phyloP scores from a whole-genome alignment of 805 yeast species.

The Metschnikowia picachoensis region DNA sequence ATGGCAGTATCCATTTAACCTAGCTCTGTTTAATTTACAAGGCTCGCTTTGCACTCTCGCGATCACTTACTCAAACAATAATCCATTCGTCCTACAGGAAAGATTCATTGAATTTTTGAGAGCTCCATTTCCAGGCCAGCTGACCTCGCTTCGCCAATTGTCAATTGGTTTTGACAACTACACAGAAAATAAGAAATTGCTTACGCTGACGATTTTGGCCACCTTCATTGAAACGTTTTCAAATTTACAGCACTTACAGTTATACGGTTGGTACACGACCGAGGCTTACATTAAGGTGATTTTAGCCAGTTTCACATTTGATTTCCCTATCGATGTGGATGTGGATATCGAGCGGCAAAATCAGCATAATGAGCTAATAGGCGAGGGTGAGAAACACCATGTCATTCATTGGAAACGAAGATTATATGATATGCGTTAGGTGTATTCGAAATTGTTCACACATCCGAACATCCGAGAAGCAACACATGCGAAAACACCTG shows the following conservation, averaged over 20 bases:
- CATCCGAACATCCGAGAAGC: conserved; percentile 8
- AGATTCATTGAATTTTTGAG: conserved; percentile 30
- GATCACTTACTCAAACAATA: conserved; percentile 25
- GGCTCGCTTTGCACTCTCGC: conserved; percentile 21
- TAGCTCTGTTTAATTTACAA: conserved; percentile 31
- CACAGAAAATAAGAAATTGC: conserved; percentile 11
- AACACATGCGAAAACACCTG: neutral
- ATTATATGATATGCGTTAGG: neutral
- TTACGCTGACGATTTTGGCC: conserved; percentile 14
- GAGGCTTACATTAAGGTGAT: conserved; percentile 12
- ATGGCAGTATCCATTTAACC: conserved; percentile 55
- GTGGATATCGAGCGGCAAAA: conserved; percentile 1
- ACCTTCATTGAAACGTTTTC: conserved; percentile 16
- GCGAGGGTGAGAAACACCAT: neutral
- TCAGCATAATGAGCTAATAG: neutral
- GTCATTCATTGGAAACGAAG: conserved; percentile 1
- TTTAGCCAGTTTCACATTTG: conserved; percentile 2
- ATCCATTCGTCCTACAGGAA: conserved; percentile 36
- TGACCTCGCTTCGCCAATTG: conserved; percentile 14
- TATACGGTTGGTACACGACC: conserved; percentile 24
- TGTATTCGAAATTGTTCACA: neutral
- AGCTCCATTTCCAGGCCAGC: conserved; percentile 19
- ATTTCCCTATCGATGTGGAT: conserved; percentile 3
- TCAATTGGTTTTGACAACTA: conserved; percentile 14
- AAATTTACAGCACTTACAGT: conserved; percentile 13